Evolutionary conservation across 768 basidiomycete species (phyloP).

Genomic region (Tremella yokohamensis): DNA sequence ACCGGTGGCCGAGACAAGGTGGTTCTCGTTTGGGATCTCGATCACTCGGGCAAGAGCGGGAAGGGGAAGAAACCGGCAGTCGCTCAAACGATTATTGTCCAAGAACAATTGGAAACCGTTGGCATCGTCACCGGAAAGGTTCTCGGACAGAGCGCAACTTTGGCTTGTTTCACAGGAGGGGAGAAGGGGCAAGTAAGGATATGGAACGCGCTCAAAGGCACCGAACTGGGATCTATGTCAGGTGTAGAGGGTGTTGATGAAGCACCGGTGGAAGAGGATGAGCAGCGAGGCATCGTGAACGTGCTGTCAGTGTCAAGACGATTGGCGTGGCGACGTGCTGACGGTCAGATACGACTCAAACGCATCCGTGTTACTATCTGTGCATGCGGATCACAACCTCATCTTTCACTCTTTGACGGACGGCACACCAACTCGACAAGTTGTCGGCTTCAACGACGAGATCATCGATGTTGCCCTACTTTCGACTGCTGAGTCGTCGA

Average conservation of each 20-base stretch:
- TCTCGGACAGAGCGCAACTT: slow-evolving; percentile 51
- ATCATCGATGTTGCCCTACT: slow-evolving; percentile 87
- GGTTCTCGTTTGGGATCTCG: slow-evolving; percentile 85
- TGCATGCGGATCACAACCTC: slow-evolving; percentile 97
- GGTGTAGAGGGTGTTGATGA: slow-evolving; percentile 54
- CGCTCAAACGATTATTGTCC: slow-evolving; percentile 68
- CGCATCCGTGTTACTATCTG: slow-evolving; percentile 66
- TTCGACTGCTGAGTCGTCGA: slow-evolving; percentile 50
- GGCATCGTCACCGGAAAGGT: slow-evolving; percentile 63
- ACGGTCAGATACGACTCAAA: slow-evolving; percentile 64
- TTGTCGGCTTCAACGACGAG: slow-evolving; percentile 97
- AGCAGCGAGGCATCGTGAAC: slow-evolving; percentile 77
- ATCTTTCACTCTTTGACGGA: slow-evolving; percentile 78
- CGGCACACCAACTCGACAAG: slow-evolving; percentile 65
- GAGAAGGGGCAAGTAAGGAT: slow-evolving; percentile 80
- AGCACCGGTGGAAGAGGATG: slow-evolving; percentile 61
- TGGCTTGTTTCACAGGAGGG: slow-evolving; percentile 83
- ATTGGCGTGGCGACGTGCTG: slow-evolving; percentile 18
- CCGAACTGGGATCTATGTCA: slow-evolving; percentile 60
- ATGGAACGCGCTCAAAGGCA: slow-evolving; percentile 73
- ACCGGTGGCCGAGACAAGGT: slow-evolving; percentile 92
- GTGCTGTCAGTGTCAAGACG: slow-evolving; percentile 63
- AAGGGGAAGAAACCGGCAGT: slow-evolving; percentile 57
- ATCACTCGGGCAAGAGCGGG: slow-evolving; percentile 38
- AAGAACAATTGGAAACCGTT: slow-evolving; percentile 83